Percentiles rank a stretch among this genome's conserved stretches.
phyloP scores from a whole-genome alignment of 306 rosid species.

The Vigna hirtella region DNA sequence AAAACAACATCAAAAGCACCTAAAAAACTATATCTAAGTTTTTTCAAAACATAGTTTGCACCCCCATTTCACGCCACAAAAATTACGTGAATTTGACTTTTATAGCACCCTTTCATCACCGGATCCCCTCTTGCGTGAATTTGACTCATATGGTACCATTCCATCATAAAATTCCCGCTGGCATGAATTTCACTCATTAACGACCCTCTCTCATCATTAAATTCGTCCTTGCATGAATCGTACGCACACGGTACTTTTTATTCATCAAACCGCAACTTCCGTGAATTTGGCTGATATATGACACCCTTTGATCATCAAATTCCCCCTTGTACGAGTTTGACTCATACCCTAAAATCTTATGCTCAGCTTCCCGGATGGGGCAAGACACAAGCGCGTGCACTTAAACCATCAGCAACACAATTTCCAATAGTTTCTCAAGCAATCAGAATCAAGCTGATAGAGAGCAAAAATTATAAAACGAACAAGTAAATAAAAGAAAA shows the following conservation, averaged over 20 bases:
- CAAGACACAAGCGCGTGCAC: neutral
- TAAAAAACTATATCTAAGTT: neutral
- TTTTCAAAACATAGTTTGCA: neutral
- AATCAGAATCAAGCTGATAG: slow-evolving; percentile 1
- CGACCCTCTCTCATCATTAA: neutral
- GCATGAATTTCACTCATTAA: neutral
- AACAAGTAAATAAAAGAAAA: neutral
- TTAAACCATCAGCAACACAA: slow-evolving; percentile 2
- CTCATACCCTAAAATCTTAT: neutral
- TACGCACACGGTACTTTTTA: neutral
- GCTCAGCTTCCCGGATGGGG: neutral
- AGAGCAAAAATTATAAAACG: neutral
- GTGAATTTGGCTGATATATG: neutral
- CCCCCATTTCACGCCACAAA: neutral
- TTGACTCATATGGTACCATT: neutral
- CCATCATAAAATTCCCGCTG: neutral
- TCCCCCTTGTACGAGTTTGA: neutral
- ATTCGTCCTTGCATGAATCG: neutral
- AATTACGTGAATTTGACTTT: neutral
- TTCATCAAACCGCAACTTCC: neutral
- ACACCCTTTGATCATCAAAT: neutral
- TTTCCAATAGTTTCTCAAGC: neutral
- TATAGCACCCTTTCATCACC: neutral
- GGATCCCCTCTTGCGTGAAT: neutral
- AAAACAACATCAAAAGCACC: neutral